Base-by-base conservation (phyloP, 768 basidiomycete species). In the Tephrocybe sp. region DNA sequence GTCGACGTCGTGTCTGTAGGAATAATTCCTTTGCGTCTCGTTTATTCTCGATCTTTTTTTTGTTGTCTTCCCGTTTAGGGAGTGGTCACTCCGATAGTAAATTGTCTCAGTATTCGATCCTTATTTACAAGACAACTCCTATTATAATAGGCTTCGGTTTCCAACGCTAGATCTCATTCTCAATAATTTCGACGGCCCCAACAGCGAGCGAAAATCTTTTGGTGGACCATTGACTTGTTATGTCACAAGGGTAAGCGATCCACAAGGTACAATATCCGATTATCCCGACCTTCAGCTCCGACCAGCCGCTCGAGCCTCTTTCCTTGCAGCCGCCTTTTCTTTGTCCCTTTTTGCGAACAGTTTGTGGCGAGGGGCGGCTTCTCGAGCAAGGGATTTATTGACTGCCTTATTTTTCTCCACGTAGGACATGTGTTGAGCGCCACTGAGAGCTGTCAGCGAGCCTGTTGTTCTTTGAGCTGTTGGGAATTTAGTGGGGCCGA, bases 381-480 rank as follows among this genome's bases (percentile, higher is more conserved):
- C 79, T 28, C 75, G 73, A 22, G 87, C 81, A 9, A 91, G 74
- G 49, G 82, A 83, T 74, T 87, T 89, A 77, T 95, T 95, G 43
- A 85, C 89, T 18, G 86, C 88, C 67, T 91, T 92, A 72, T 94
- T 93, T 67, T 92, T 87, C 69, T 94, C 92, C 39, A 92, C 78
- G 60, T 94, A 95, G 39, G 89, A 90, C 92, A 94, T 93, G 60
- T 91, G 90, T 59, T 91, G 89, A 4, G 83, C 91, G 26, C 93
- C 93, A 64, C 89, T 91, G 56, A 96, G 75, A 28, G 91, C 88
- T 2, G 84, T 82, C 34, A 95, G 74, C 32, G 87, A 89, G 0
- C 92, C 92, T 2, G 86, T 84, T 39, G 89, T 91, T 54, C 91
- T 79, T 58, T 90, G 87, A 7, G 83, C 83, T 9, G 71, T 61